These are phyloP conservation scores for Leptographium galeiforme DNA, from an alignment of 2,329 filamentous ascomycete species.

Conservation along the genomic window DNA sequence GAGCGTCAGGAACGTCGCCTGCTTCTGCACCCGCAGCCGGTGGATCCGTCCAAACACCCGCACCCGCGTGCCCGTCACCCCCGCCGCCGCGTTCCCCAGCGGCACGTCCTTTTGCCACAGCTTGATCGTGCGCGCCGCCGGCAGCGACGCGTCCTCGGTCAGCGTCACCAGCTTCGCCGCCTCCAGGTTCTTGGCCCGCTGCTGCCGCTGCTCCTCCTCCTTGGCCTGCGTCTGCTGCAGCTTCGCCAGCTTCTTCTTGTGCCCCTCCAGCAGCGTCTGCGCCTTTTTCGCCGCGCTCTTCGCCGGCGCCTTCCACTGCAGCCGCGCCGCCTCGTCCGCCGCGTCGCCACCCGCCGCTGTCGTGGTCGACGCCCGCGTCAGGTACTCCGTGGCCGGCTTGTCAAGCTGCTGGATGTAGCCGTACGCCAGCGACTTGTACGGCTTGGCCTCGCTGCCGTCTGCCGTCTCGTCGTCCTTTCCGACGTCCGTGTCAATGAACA, in stretches of 20 bases:
- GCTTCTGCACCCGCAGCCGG: constrained; percentile 67
- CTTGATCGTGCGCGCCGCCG: constrained; percentile 61
- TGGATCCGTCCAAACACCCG: constrained; percentile 75
- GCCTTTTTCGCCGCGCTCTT: constrained; percentile 83
- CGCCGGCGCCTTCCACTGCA: constrained; percentile 68
- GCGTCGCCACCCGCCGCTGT: constrained; percentile 43
- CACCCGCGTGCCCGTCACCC: constrained; percentile 56
- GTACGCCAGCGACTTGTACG: constrained; percentile 69
- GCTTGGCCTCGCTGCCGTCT: constrained; percentile 56
- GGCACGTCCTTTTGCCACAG: constrained; percentile 29
- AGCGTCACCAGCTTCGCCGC: constrained; percentile 69
- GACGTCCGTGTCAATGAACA: constrained; percentile 71
- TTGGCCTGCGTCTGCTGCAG: constrained; percentile 59
- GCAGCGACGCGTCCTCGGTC: constrained; percentile 59
- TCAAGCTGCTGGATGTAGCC: constrained; percentile 62
- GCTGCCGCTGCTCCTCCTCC: constrained; percentile 59
- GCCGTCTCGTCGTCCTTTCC: constrained; percentile 57
- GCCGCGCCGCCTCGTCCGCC: constrained; percentile 48
- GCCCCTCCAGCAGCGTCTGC: constrained; percentile 55
- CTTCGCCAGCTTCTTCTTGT: constrained; percentile 76
- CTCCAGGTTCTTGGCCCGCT: constrained; percentile 56
- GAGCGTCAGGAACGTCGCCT: constrained; percentile 75
- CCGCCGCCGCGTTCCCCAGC: constrained; percentile 34
- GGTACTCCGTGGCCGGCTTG: constrained; percentile 42
- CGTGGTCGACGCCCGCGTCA: constrained; percentile 54